Evolutionary conservation across 306 rosid genomes (phyloP), one percentile per base, ranked within the genome.

Genomic region (Senna tora): DNA sequence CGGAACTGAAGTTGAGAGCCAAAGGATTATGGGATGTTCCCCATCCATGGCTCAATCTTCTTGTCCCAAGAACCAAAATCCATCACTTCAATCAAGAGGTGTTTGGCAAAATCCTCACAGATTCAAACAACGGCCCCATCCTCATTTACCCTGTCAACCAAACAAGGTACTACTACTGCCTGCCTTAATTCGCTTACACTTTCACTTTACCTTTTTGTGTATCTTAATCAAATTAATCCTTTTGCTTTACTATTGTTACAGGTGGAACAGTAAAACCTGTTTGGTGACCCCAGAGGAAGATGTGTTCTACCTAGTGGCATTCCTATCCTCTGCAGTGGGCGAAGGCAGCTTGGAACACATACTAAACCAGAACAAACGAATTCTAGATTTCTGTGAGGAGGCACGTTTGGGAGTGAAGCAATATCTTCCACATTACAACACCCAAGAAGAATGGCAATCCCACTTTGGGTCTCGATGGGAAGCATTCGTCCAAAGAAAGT

Each of bases 1-100:
- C 96, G 12, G 90, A 82, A 84, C 73, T 25, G 78, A 82, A 86
- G 76, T 85, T 95, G 32, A 80, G 87, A 84, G 88, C 72, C 42
- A 84, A 89, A 73, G 96, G 92, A 34, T 79, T 91, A 49, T 91
- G 93, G 97, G 96, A 95, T 50, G 83, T 95, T 82, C 97, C 96
- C 53, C 99, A 91, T 65, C 99, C 99, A 19, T 95, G 99, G 99
- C 75, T 95, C 75, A 95, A 95, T 82, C 85, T 95, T 53, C 77
- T 95, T 7, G 64, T 95, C 57, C 97, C 96, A 14, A 88, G 77
- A 51, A 86, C 87, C 82, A 83, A 81, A 77, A 88, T 91, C 75
- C 86, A 80, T 47, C 77, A 67, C 50, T 91, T 91, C 64, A 84
- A 87, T 67, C 56, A 82, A 73, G 79, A 67, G 63, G 96, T 91